Evolutionary conservation across 2,329 filamentous ascomycete genomes (phyloP).

Genomic region (Pseudovirgaria hyperparasitica): DNA sequence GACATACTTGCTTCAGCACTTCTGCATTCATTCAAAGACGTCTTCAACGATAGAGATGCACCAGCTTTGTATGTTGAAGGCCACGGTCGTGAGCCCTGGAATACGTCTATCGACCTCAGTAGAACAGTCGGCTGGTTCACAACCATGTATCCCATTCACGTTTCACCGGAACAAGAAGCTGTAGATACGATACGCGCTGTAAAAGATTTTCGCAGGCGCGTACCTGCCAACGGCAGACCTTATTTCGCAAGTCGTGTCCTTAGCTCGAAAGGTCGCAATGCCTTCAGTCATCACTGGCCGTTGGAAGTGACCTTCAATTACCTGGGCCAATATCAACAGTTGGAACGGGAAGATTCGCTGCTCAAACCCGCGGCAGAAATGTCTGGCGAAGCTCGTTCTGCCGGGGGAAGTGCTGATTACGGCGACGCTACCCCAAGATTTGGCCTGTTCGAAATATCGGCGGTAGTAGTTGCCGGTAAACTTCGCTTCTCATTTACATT

Average conservation of each 20-base stretch:
- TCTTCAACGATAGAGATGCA: conserved; percentile 39
- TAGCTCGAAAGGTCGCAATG: conserved; percentile 15
- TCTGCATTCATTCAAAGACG: conserved; percentile 41
- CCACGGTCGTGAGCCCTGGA: conserved; percentile 25
- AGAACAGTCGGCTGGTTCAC: conserved; percentile 51
- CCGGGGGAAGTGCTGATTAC: conserved; percentile 33
- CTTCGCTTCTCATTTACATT: conserved; percentile 39
- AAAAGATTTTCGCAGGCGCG: conserved; percentile 37
- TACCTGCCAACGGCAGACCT: conserved; percentile 22
- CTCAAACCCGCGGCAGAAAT: conserved; percentile 31
- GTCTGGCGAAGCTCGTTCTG: conserved; percentile 32
- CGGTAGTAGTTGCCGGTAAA: conserved; percentile 32
- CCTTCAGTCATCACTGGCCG: conserved; percentile 25
- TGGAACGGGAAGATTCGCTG: conserved; percentile 32
- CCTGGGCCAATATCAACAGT: conserved; percentile 37
- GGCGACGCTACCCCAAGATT: conserved; percentile 32
- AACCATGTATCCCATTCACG: conserved; percentile 33
- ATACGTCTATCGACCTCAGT: conserved; percentile 37
- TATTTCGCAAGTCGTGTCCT: conserved; percentile 32
- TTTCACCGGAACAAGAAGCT: conserved; percentile 17
- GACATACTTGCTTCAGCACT: conserved; percentile 45
- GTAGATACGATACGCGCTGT: conserved; percentile 40
- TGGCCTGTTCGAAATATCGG: conserved; percentile 40
- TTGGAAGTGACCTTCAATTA: conserved; percentile 49
- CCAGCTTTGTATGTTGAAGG: conserved; percentile 37